phyloP scores from a whole-genome alignment of 176 grass and related monocot genomes.

The Luzula sylvatica region DNA sequence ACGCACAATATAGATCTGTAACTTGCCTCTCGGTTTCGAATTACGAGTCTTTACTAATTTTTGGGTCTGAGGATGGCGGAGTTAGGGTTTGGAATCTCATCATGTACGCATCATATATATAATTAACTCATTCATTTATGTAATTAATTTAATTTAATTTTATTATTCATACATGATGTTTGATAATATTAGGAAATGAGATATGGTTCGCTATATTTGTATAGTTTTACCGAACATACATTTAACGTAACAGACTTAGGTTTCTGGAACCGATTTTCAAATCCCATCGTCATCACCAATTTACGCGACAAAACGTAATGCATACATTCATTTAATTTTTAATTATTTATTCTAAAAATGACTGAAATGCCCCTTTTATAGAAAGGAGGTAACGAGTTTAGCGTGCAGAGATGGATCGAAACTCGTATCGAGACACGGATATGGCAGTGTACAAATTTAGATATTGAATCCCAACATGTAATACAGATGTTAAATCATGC shows the following conservation, averaged over 20 bases:
- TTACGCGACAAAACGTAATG: slow-evolving; percentile 62
- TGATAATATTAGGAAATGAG: slow-evolving; percentile 46
- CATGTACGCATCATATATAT: slow-evolving; percentile 34
- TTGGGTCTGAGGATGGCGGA: slow-evolving; percentile 51
- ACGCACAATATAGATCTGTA: slow-evolving; percentile 69
- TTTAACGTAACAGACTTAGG: slow-evolving; percentile 61
- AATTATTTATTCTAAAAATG: not conserved
- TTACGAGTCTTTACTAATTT: slow-evolving; percentile 58
- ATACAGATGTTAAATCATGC: slow-evolving; percentile 9
- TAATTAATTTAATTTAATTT: slow-evolving; percentile 11
- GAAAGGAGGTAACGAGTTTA: slow-evolving; percentile 9
- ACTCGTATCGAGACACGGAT: slow-evolving; percentile 1
- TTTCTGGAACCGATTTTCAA: slow-evolving; percentile 42
- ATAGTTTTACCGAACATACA: slow-evolving; percentile 58
- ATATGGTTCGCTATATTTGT: slow-evolving; percentile 30
- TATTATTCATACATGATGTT: slow-evolving; percentile 47
- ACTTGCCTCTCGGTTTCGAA: slow-evolving; percentile 63
- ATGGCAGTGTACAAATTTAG: slow-evolving; percentile 16
- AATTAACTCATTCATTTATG: not conserved
- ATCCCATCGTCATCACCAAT: slow-evolving; percentile 42
- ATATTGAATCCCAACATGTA: slow-evolving; percentile 9
- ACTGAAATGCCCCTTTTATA: not conserved
- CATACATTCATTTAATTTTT: slow-evolving; percentile 12
- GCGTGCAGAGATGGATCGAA: slow-evolving; percentile 6
- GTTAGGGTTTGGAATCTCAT: slow-evolving; percentile 88